phyloP scores from a whole-genome alignment of 495 filamentous ascomycete species.

The Geoglossum glabrum region DNA sequence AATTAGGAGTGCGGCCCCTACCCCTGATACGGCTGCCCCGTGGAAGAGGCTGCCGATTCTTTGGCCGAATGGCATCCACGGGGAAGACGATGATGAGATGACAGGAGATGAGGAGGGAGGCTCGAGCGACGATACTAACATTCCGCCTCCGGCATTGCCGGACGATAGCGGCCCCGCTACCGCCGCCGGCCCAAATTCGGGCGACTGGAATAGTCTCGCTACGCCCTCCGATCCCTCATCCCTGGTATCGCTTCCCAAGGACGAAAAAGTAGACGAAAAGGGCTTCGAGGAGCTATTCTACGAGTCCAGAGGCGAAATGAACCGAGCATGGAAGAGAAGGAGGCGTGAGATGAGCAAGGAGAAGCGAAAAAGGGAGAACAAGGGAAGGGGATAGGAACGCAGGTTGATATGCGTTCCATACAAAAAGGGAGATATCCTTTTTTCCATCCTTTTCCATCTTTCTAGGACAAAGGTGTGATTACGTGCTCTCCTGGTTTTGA shows the following conservation, averaged over 20 bases:
- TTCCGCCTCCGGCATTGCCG: neutral
- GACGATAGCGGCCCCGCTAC: neutral
- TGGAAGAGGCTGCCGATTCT: slow-evolving; percentile 27
- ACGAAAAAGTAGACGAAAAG: slow-evolving; percentile 22
- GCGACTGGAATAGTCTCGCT: slow-evolving; percentile 15
- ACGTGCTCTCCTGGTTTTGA: no score
- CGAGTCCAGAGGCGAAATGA: slow-evolving; percentile 74
- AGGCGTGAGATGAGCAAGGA: slow-evolving; percentile 66
- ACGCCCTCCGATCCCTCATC: slow-evolving; percentile 2
- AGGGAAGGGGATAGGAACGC: slow-evolving; percentile 12
- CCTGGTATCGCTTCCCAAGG: neutral
- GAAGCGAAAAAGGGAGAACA: slow-evolving; percentile 72
- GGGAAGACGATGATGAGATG: slow-evolving; percentile 15
- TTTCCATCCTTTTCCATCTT: no score
- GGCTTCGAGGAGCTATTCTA: slow-evolving; percentile 82
- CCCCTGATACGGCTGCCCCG: slow-evolving; percentile 77
- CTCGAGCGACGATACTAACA: slow-evolving; percentile 5
- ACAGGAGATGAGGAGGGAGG: slow-evolving; percentile 17
- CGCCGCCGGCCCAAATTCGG: slow-evolving; percentile 17
- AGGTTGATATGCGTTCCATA: neutral
- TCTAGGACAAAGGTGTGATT: no score
- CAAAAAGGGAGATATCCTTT: no score
- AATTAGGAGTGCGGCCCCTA: slow-evolving; percentile 71
- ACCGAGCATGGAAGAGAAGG: slow-evolving; percentile 76
- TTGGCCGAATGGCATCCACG: slow-evolving; percentile 24